phyloP scores from a whole-genome alignment of 306 rosid genomes.

The Spatholobus suberectus region DNA sequence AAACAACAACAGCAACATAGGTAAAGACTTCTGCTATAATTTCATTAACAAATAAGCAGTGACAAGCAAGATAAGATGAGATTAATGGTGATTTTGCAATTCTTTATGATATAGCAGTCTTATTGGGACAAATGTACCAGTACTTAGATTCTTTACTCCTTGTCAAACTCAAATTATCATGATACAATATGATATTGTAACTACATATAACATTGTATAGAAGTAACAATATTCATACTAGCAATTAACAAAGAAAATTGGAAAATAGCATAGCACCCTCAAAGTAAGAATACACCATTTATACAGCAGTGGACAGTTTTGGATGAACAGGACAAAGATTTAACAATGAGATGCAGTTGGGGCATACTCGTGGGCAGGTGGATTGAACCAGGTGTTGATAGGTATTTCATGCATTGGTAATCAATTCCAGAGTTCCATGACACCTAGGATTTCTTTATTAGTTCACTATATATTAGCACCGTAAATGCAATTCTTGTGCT shows the following conservation, averaged over 20 bases:
- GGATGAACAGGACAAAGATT: background rate
- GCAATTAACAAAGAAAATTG: background rate
- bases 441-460: no score
- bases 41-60: background rate
- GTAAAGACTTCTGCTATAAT: background rate
- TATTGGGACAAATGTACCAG: background rate
- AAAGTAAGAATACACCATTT: background rate
- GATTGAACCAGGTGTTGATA: constrained; percentile 29
- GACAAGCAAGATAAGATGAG: background rate
- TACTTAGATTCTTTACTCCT: background rate
- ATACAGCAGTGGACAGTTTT: background rate
- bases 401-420: constrained; percentile 40
- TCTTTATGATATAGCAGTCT: background rate
- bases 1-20: background rate
- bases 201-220: background rate
- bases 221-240: background rate
- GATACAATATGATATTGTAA: no score
- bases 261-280: background rate
- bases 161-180: background rate
- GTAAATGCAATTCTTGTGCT: no score
- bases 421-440: constrained; percentile 14
- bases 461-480: no score
- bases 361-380: background rate
- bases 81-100: background rate
- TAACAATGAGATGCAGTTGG: background rate